Base-by-base conservation (phyloP, 2,329 filamentous ascomycete species). In the Ceratocystis albifundus region DNA sequence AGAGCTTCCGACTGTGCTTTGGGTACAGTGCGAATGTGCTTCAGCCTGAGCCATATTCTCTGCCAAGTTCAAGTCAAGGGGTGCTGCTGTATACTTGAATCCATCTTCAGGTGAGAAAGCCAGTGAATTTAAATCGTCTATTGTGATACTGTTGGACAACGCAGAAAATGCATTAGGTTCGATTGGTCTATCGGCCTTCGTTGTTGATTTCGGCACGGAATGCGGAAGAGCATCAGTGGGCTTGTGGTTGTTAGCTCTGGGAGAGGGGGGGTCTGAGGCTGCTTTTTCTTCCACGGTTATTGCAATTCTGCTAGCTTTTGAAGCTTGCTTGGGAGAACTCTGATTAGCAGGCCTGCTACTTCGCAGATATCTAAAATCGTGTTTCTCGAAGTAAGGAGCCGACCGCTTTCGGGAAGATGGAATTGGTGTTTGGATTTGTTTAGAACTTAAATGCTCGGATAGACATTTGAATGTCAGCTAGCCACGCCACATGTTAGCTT, bases 391-490 rank as follows among this genome's bases (percentile, higher is more conserved):
- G 20, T n/a, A 61, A 12, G 66, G 53, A 46, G 64, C 57, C 7
- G 62, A 32, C 12, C 66, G 62, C 32, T 67, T 67, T 48, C 61
- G 28, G 12, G 28, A 50, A 64, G 46, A 67, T 57, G 15, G 41
- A 17, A 8, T 22, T 44, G 32, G 55, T 20, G n/a, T 10, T n/a
- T 59, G 55, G 10, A 17, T 36, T 10, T 61, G 57, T 7, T 30
- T 44, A 10, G 45, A 28, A 4, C 86, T 87, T 44, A 95, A 78
- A 66, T 82, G 82, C 63, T 88, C 86, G 0, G 92, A 90, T 0
- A 97, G 76, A 72, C 91, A 85, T 68, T 94, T 89, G 73, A 97
- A 96, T 6, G 96, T 80, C 62, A 81, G 80, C 89, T 94, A 41
- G 10, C 22, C 55, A 41, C 59, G 57, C 55, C 20, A 7, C 15